A percentile compares a stretch with the other conserved stretches of the same genome.
These are phyloP conservation scores for Chenopodium berlandieri DNA, from an alignment of 148 eudicot genomes.

Conservation along the genomic window DNA sequence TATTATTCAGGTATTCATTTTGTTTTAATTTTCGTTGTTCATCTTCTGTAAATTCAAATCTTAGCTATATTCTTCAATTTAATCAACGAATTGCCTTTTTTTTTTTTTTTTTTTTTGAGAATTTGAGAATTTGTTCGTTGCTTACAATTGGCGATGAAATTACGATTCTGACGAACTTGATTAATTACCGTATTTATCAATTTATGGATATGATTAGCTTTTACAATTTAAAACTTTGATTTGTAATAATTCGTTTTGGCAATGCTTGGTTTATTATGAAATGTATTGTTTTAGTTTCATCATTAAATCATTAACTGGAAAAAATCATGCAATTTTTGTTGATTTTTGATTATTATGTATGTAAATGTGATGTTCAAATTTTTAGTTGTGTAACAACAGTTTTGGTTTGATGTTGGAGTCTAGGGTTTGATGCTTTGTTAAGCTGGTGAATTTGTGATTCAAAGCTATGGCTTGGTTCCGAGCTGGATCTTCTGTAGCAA, in stretches of 20 bases:
- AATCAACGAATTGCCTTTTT: too few relatives aligned
- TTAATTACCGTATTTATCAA: too few relatives aligned
- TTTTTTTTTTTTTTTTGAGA: too few relatives aligned
- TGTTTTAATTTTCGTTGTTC: too few relatives aligned
- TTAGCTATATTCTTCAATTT: not conserved
- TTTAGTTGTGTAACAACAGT: too few relatives aligned
- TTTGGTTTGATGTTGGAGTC: not conserved
- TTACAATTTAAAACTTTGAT: too few relatives aligned
- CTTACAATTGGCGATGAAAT: not conserved
- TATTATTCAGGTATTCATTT: not conserved
- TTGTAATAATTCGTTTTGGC: not conserved
- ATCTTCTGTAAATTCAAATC: too few relatives aligned
- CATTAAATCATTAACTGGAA: too few relatives aligned
- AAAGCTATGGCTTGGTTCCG: constrained; percentile 65
- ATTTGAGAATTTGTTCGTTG: not conserved
- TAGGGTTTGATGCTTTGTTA: constrained; percentile 14
- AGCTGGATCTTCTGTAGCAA: constrained; percentile 71
- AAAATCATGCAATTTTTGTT: too few relatives aligned
- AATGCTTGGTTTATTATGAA: not conserved
- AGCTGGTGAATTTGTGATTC: constrained; percentile 17
- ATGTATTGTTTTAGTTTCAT: too few relatives aligned
- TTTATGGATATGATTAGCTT: not conserved
- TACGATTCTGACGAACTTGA: not conserved
- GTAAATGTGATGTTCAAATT: too few relatives aligned
- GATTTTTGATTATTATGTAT: too few relatives aligned